These are phyloP conservation scores for Yamadazyma kitorensis DNA, from an alignment of 805 yeast species.

Conservation along the genomic window DNA sequence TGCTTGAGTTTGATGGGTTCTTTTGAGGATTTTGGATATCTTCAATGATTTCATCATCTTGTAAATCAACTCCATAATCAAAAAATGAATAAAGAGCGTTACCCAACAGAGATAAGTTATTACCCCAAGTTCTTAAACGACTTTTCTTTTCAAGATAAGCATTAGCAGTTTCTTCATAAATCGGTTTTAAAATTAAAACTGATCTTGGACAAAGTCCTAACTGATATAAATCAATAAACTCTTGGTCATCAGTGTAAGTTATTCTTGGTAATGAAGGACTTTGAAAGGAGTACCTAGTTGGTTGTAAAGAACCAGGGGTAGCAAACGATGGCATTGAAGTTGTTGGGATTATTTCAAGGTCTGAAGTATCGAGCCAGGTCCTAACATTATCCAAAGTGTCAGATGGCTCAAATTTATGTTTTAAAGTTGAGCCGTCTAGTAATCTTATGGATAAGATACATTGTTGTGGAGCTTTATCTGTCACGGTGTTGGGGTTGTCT, in stretches of 20 bases:
- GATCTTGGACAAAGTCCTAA: slow-evolving; percentile 71
- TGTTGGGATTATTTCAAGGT: slow-evolving; percentile 33
- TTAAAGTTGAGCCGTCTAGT: slow-evolving; percentile 62
- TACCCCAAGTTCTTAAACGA: slow-evolving; percentile 8
- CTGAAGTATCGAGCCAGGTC: slow-evolving; percentile 47
- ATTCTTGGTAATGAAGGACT: slow-evolving; percentile 46
- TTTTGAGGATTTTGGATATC: too few species aligned
- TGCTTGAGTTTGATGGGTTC: too few species aligned
- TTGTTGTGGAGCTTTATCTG: background rate
- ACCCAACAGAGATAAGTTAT: slow-evolving; percentile 15
- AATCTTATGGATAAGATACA: slow-evolving; percentile 58
- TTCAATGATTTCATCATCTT: background rate
- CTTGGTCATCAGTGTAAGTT: slow-evolving; percentile 52
- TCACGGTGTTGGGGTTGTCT: too few species aligned
- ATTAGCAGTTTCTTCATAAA: slow-evolving; percentile 23
- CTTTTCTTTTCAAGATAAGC: slow-evolving; percentile 12
- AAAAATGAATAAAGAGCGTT: slow-evolving; percentile 39
- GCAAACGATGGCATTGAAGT: slow-evolving; percentile 52
- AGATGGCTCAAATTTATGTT: slow-evolving; percentile 44
- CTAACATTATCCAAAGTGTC: slow-evolving; percentile 58
- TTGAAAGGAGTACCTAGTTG: slow-evolving; percentile 42
- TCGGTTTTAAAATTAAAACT: slow-evolving; percentile 70
- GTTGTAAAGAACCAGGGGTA: slow-evolving; percentile 54
- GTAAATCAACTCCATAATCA: slow-evolving; percentile 35
- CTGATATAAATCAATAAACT: slow-evolving; percentile 42